phyloP scores from a whole-genome alignment of 192 early-diverging fungal genomes.

The Obelidium mucronatum region DNA sequence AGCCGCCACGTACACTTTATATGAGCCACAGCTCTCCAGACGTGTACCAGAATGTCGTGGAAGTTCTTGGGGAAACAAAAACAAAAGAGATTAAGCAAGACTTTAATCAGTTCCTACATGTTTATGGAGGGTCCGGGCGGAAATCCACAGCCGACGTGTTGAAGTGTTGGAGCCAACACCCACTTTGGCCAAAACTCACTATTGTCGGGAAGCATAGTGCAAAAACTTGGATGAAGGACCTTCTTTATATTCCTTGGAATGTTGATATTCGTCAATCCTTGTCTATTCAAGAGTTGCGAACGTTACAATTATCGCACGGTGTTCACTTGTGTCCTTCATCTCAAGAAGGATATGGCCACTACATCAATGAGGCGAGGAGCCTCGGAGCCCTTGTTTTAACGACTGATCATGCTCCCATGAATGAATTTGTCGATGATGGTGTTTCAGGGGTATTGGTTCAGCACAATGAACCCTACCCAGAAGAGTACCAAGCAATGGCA shows the following conservation, averaged over 20 bases:
- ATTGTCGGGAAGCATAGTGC: not conserved
- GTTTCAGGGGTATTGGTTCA: constrained; percentile 10
- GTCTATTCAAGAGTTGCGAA: not conserved
- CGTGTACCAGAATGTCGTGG: not conserved
- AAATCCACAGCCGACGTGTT: constrained; percentile 13
- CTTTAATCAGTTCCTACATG: constrained; percentile 16
- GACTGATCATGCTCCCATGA: constrained; percentile 25
- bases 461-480: not conserved
- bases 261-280: not conserved
- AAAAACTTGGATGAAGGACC: not conserved
- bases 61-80: not conserved
- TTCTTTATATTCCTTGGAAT: not conserved
- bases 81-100: not conserved
- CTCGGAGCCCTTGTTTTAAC: constrained; percentile 16
- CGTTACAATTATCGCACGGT: not conserved
- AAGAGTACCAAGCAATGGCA: constrained; percentile 7
- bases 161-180: constrained; percentile 19
- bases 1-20: not conserved
- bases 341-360: constrained; percentile 33
- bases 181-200: constrained; percentile 19
- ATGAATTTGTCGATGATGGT: constrained; percentile 28
- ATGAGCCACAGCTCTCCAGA: constrained; percentile 6
- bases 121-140: not conserved
- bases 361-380: constrained; percentile 25
- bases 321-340: constrained; percentile 21